Percentiles rank a stretch among this genome's conserved stretches.
Evolutionary conservation across 2,329 filamentous ascomycete species (phyloP).

Genomic region (Curvularia lunata): DNA sequence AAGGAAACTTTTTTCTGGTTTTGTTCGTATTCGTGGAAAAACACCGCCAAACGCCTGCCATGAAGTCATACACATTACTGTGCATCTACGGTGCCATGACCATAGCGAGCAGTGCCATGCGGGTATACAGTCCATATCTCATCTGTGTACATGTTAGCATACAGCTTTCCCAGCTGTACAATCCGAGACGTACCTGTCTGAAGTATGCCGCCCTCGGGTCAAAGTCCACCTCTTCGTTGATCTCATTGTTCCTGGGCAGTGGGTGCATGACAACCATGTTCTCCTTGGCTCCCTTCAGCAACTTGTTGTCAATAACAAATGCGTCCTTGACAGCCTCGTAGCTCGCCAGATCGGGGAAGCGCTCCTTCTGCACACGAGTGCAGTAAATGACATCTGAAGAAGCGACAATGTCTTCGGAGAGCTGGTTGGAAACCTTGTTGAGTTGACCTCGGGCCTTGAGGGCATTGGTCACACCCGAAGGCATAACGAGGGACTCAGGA

Average conservation of each 20-base stretch:
- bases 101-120: slow-evolving; percentile 95
- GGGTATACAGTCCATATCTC: slow-evolving; percentile 95
- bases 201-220: slow-evolving; percentile 98
- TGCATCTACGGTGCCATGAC: slow-evolving; percentile 70
- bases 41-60: slow-evolving; percentile 18
- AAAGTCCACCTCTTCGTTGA: slow-evolving; percentile 95
- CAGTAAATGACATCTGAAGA: slow-evolving; percentile 94
- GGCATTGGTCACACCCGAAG: slow-evolving; percentile 73
- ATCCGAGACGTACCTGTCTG: slow-evolving; percentile 78
- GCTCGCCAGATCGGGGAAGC: slow-evolving; percentile 79
- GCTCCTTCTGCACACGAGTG: slow-evolving; percentile 94
- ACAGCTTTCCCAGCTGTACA: neutral
- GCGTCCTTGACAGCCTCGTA: slow-evolving; percentile 89
- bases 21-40: slow-evolving; percentile 17
- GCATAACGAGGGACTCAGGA: slow-evolving; percentile 78
- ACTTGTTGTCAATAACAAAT: slow-evolving; percentile 88
- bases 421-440: slow-evolving; percentile 72
- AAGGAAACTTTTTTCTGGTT: slow-evolving; percentile 10
- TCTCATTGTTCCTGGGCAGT: slow-evolving; percentile 89
- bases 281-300: slow-evolving; percentile 88
- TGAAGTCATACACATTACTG: slow-evolving; percentile 10
- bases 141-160: slow-evolving; percentile 69
- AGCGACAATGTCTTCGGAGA: slow-evolving; percentile 86
- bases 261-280: slow-evolving; percentile 97
- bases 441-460: slow-evolving; percentile 79